Conservation (phyloP, 164 flowering plant genomes). For the Tetracentron sinense region DNA sequence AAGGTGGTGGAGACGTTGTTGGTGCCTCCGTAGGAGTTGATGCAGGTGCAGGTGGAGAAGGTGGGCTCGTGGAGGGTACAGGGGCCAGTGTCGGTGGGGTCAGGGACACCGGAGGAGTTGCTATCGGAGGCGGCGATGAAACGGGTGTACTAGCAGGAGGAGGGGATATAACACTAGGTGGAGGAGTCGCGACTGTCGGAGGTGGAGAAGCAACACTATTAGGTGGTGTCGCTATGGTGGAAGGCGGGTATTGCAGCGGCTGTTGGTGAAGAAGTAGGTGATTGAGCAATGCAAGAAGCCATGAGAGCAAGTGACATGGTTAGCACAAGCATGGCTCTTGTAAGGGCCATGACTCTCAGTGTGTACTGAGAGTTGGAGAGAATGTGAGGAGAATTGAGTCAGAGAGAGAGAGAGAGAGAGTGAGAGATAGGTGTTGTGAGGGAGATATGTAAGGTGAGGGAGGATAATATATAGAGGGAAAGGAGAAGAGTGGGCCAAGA, state of each 20-base stretch:
- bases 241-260: background rate
- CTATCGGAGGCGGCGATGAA: constrained; percentile 8
- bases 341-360: constrained; percentile 21
- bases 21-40: background rate
- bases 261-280: constrained; percentile 16
- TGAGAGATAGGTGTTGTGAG: background rate
- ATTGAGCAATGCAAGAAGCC: constrained; percentile 21
- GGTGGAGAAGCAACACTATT: constrained; percentile 19
- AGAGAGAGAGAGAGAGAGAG: constrained; percentile 5
- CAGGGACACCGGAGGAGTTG: constrained; percentile 9
- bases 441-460: background rate
- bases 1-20: background rate
- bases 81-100: constrained; percentile 12
- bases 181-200: constrained; percentile 5
- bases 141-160: constrained; percentile 7
- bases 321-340: constrained; percentile 27
- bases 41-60: constrained; percentile 9
- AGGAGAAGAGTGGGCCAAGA: too few species aligned
- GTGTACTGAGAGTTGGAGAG: background rate
- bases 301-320: constrained; percentile 8
- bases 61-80: constrained; percentile 6
- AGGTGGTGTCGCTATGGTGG: background rate
- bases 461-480: constrained; percentile 1
- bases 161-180: constrained; percentile 8
- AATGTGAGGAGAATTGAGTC: background rate